Percentiles rank a stretch among this genome's conserved stretches.
Conservation (phyloP, 2,329 filamentous ascomycete species). For the Colletotrichum neosansevieriae region DNA sequence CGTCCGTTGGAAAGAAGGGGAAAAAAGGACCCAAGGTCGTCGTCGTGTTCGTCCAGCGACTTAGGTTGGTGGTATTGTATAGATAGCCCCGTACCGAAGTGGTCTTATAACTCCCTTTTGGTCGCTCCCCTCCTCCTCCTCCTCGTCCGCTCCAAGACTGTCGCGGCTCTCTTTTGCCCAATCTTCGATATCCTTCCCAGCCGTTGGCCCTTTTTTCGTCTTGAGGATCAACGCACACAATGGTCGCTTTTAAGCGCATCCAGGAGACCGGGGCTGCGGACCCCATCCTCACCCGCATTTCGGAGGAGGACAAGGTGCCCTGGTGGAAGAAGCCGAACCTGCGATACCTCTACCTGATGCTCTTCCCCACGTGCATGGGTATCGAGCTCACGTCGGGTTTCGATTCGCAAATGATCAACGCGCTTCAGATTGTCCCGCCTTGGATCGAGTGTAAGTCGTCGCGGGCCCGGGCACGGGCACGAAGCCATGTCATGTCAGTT, state of each 20-base stretch:
- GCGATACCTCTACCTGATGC: slow-evolving; percentile 65
- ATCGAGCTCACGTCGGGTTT: slow-evolving; percentile 66
- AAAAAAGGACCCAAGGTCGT: background rate
- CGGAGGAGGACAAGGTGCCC: slow-evolving; percentile 53
- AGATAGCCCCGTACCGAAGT: slow-evolving; percentile 8
- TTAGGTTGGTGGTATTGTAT: slow-evolving; percentile 18
- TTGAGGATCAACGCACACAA: slow-evolving; percentile 1
- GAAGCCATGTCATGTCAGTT: background rate
- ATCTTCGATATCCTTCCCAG: background rate
- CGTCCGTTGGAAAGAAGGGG: background rate
- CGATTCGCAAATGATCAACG: slow-evolving; percentile 60
- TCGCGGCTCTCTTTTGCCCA: no score
- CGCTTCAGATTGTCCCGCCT: slow-evolving; percentile 53
- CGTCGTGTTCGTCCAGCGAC: slow-evolving; percentile 1
- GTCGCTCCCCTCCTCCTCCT: background rate
- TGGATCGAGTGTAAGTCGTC: slow-evolving; percentile 52
- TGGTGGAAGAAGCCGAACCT: slow-evolving; percentile 73
- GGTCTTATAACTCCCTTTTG: slow-evolving; percentile 9
- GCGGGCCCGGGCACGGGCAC: no score
- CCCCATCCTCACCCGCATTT: slow-evolving; percentile 48
- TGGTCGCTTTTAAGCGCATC: slow-evolving; percentile 35
- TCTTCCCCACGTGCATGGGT: slow-evolving; percentile 71
- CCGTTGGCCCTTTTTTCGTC: no score
- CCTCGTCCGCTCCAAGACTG: no score
- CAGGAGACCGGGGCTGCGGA: slow-evolving; percentile 43